Conservation (phyloP, 192 early-diverging fungal species). For the Coemansia aciculifera region DNA sequence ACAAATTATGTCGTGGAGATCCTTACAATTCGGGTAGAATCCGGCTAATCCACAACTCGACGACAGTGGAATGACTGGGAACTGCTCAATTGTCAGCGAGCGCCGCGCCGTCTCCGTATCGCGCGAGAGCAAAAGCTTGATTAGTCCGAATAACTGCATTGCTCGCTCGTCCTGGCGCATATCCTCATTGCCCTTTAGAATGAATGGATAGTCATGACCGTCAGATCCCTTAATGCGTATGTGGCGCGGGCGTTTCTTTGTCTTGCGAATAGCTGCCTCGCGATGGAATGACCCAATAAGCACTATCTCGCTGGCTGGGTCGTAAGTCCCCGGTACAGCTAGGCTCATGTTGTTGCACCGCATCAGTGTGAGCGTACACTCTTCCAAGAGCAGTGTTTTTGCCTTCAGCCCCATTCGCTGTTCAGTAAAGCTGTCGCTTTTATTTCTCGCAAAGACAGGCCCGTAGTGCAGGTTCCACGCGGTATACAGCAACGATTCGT, state of each 20-base stretch:
- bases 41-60: constrained; percentile 96
- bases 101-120: constrained; percentile 92
- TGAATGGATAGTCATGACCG: constrained; percentile 84
- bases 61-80: constrained; percentile 94
- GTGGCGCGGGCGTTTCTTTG: constrained; percentile 90
- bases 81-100: constrained; percentile 88
- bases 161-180: constrained; percentile 97
- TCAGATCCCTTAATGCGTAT: constrained; percentile 85
- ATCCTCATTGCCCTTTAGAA: constrained; percentile 98
- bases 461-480: constrained; percentile 92
- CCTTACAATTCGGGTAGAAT: constrained; percentile 91
- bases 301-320: constrained; percentile 82
- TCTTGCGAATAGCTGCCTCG: constrained; percentile 79
- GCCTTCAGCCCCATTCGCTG: neutral
- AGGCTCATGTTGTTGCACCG: constrained; percentile 84
- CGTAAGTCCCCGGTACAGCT: constrained; percentile 86
- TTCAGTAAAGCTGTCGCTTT: neutral
- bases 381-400: neutral
- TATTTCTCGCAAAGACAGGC: neutral
- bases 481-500: constrained; percentile 83
- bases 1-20: constrained; percentile 86
- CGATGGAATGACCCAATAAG: constrained; percentile 84
- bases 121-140: constrained; percentile 84
- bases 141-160: constrained; percentile 98
- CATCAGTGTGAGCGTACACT: constrained; percentile 81